Percentiles rank a stretch among this genome's conserved stretches.
These are phyloP conservation scores for Sarocladium oryzae DNA, from an alignment of 2,329 filamentous ascomycete genomes.

Conservation along the genomic window DNA sequence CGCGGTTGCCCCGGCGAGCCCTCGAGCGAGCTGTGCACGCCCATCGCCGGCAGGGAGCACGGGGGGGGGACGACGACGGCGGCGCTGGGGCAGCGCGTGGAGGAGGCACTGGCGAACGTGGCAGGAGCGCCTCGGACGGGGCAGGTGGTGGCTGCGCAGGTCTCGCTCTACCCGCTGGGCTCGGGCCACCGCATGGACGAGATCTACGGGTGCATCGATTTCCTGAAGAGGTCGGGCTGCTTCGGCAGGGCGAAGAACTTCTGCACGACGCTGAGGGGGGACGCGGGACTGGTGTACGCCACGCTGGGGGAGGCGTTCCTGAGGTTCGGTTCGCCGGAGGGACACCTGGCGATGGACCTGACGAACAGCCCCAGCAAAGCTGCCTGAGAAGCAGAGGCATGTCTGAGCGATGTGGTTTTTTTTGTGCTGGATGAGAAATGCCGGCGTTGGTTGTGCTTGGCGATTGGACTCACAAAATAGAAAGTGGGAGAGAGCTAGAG, in stretches of 20 bases:
- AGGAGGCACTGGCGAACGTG: background rate
- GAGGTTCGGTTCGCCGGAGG: background rate
- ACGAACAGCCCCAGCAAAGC: constrained; percentile 7
- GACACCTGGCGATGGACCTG: constrained; percentile 5
- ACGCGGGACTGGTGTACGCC: constrained; percentile 1
- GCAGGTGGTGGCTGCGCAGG: background rate
- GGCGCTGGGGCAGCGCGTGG: background rate
- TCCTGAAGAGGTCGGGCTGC: background rate
- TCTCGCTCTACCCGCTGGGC: constrained; percentile 1
- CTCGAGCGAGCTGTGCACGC: background rate
- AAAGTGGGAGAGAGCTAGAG: too few relatives aligned
- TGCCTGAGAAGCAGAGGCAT: too few relatives aligned
- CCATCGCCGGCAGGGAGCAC: background rate
- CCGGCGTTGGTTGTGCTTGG: too few relatives aligned
- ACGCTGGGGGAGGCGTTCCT: background rate
- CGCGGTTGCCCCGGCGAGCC: constrained; percentile 5
- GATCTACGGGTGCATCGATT: constrained; percentile 4
- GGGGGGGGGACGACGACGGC: background rate
- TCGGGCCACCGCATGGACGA: constrained; percentile 3
- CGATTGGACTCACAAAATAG: too few relatives aligned
- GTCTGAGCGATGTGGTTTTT: too few relatives aligned
- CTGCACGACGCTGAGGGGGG: constrained; percentile 1
- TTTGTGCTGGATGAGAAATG: too few relatives aligned
- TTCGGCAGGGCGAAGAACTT: constrained; percentile 4
- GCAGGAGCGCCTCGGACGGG: background rate